Base-by-base conservation (phyloP, 345 rosid species). In the Erysimum cheiranthoides region DNA sequence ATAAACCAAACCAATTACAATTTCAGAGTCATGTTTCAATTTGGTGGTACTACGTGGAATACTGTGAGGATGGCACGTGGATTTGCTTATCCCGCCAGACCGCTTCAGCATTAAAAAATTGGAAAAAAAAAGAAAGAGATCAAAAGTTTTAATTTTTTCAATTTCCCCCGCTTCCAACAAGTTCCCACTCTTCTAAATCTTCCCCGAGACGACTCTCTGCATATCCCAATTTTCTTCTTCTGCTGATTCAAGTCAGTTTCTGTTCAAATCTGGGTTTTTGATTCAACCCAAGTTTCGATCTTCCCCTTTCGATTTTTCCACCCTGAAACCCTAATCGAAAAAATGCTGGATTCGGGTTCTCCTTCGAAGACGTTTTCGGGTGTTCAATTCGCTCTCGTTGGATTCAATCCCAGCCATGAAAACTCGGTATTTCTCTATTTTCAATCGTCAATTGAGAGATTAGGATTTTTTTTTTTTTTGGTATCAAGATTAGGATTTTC, bases 361-460 rank as follows among this genome's bases (percentile, higher is more conserved):
- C 74, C 83, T 17, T 68, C 90, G 51, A 83, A 77, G 53, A 56
- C 86, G 67, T 90, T 92, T 77, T 42, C 71, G 30, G 91, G 93
- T 73, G 81, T 92, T 66, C 83, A 87, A 71, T 92, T 95, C 82
- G 76, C 81, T 42, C 93, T 92, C 64, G 71, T 73, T 43, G 96
- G 98, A 40, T 85, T 95, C 82, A 85, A 86, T 54, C 66, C 87
- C 66, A 21, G 73, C 77, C 59, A 39, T 39, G 83, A 54, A 42
- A 75, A 60, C 71, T 46, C 83, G 78, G 97, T 88, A 5, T 6
- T 17, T 9, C 8, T 34, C 59, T 47, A 8, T 49, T 13, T 17
- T 8, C 36, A 36, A 17, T 65, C 17, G 10, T 54, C 60, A 52
- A 25, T 61, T 34, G 30, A 11, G 30, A 11, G 13, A 4, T 39